A percentile compares a stretch with the other conserved stretches of the same genome.
Evolutionary conservation across 2,329 filamentous ascomycete genomes (phyloP).

Genomic region (Sporothrix schenckii): DNA sequence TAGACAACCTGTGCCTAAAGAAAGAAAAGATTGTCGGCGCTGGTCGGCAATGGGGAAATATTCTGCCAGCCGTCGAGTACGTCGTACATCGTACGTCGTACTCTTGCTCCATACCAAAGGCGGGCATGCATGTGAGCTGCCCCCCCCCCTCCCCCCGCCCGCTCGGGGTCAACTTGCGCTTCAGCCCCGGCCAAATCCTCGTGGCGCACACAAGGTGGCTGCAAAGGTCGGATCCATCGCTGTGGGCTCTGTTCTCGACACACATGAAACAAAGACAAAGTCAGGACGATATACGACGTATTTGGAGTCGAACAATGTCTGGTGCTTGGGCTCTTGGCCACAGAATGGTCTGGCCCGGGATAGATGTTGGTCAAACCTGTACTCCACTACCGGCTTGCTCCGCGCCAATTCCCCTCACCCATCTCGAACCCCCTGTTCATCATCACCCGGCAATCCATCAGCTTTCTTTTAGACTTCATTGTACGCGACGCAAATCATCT

Average conservation of each 20-base stretch:
- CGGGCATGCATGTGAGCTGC: constrained; percentile 11
- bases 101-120: neutral
- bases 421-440: neutral
- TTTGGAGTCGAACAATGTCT: neutral
- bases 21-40: neutral
- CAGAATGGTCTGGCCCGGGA: neutral
- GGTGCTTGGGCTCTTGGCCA: neutral
- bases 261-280: neutral
- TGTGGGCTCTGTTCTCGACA: neutral
- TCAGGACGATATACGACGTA: neutral
- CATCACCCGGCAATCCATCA: neutral
- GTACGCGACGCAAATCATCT: neutral
- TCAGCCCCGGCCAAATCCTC: neutral
- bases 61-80: neutral
- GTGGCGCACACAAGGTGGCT: neutral
- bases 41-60: neutral
- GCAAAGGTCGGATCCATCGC: neutral
- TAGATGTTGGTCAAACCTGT: neutral
- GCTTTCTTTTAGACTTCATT: neutral
- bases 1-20: neutral
- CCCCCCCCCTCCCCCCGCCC: neutral
- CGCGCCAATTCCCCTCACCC: neutral
- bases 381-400: neutral
- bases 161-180: neutral
- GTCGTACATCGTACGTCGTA: neutral